A percentile compares a stretch with the other conserved stretches of the same genome.
Evolutionary conservation across 1,284 basidiomycete genomes (phyloP).

Genomic region (Ustilago shanxiensis): DNA sequence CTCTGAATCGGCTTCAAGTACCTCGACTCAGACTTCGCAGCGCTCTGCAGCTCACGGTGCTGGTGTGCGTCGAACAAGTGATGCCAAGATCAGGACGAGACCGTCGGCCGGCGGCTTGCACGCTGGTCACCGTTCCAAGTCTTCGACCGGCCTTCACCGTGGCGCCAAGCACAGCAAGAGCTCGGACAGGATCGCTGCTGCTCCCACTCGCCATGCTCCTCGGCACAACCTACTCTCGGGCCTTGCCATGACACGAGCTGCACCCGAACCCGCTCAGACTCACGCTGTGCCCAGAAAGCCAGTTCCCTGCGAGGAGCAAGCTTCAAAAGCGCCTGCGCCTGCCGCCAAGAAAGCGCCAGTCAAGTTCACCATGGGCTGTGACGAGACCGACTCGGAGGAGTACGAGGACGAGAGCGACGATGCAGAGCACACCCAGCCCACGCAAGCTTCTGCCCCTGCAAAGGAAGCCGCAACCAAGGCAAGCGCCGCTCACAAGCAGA

Average conservation of each 20-base stretch:
- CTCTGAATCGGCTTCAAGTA: slow-evolving; percentile 43
- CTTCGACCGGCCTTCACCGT: slow-evolving; percentile 42
- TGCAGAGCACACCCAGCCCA: slow-evolving; percentile 6
- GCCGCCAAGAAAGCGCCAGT: slow-evolving; percentile 46
- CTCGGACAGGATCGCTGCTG: slow-evolving; percentile 36
- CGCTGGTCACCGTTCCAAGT: slow-evolving; percentile 49
- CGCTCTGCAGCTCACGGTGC: slow-evolving; percentile 28
- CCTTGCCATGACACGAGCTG: slow-evolving; percentile 53
- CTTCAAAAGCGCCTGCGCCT: slow-evolving; percentile 18
- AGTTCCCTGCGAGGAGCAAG: slow-evolving; percentile 19
- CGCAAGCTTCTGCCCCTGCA: slow-evolving; percentile 3
- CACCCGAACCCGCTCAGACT: slow-evolving; percentile 24
- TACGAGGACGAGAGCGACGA: slow-evolving; percentile 56
- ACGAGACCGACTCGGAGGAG: slow-evolving; percentile 60
- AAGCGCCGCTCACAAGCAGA: slow-evolving; percentile 1
- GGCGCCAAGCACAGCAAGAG: slow-evolving; percentile 53
- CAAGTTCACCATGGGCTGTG: slow-evolving; percentile 66
- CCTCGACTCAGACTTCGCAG: slow-evolving; percentile 43
- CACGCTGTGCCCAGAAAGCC: slow-evolving; percentile 47
- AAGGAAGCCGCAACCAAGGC: slow-evolving; percentile 4
- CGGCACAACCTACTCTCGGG: slow-evolving; percentile 49
- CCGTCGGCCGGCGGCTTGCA: slow-evolving; percentile 19
- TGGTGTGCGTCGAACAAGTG: slow-evolving; percentile 25
- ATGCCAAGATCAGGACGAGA: slow-evolving; percentile 29
- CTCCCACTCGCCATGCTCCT: slow-evolving; percentile 27